A percentile compares a stretch with the other conserved stretches of the same genome.
Conservation (phyloP, 176 grass and related monocot species). For the sorghum (Sorghum bicolor) region Sorghum_bicolor_NCBIv3 NC_012877.2:60986001-60986500, state of each 20-base stretch:
- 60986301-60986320: neutral
- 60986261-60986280: constrained; percentile 52
- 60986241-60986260: constrained; percentile 25
- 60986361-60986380: neutral
- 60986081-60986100: neutral
- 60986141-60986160: neutral
- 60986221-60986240: constrained; percentile 27
- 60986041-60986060: neutral
- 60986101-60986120: neutral
- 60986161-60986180: neutral
- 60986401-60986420: neutral
- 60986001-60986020: neutral
- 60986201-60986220: constrained; percentile 22
- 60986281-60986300: constrained; percentile 39
- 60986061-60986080: neutral
- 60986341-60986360: neutral
- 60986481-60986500: no score
- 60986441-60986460: neutral
- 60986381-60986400: constrained; percentile 18
- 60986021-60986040: neutral
- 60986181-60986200: neutral
- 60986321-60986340: constrained; percentile 10
- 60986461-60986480: neutral
- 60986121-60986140: neutral
- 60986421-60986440: neutral